Evolutionary conservation across 441 rosid species (phyloP).

Genomic region (Metrosideros polymorpha): DNA sequence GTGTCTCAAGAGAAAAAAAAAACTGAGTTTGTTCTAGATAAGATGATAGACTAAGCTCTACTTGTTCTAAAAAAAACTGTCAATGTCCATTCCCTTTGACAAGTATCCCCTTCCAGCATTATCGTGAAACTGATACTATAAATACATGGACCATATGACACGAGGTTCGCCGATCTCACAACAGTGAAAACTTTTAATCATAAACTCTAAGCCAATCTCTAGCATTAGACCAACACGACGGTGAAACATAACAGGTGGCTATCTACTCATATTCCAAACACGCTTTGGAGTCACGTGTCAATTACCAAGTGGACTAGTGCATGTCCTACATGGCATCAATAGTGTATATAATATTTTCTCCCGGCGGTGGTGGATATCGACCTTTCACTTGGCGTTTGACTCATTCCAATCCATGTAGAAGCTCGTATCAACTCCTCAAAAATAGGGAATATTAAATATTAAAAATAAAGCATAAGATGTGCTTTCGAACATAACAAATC

Average conservation of each 20-base stretch:
- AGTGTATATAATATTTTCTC: no score
- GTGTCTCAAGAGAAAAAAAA: background rate
- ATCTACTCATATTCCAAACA: background rate
- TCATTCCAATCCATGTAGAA: no score
- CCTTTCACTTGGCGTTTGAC: no score
- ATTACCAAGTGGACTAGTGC: no score
- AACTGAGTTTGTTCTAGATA: background rate
- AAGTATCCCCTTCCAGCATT: background rate
- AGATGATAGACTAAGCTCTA: background rate
- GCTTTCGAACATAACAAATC: no score
- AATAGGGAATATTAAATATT: no score
- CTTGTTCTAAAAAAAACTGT: no score
- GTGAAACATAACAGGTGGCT: background rate
- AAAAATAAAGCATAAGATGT: no score
- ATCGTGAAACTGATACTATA: background rate
- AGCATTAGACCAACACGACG: background rate
- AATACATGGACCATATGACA: background rate
- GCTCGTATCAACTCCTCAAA: no score
- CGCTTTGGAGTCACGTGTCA: background rate
- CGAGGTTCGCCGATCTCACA: background rate
- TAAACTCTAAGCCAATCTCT: background rate
- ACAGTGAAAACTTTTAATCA: background rate
- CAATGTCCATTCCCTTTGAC: no score
- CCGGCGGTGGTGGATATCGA: no score
- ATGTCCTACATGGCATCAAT: no score